A percentile compares a stretch with the other conserved stretches of the same genome.
Conservation (phyloP, 306 rosid species). For the Quercus rubra region DNA sequence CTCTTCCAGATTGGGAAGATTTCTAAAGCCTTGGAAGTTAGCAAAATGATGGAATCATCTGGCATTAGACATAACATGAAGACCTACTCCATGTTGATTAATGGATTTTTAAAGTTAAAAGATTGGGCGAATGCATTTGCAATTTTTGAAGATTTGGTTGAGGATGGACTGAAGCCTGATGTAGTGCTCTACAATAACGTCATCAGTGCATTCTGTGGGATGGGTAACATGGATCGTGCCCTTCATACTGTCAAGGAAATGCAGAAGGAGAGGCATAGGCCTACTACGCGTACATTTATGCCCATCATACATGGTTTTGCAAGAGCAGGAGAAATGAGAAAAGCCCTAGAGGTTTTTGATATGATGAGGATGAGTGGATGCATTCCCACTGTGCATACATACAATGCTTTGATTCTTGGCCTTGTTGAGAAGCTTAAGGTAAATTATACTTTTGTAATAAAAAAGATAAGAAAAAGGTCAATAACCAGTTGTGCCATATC, state of each 20-base stretch:
- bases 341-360: slow-evolving; percentile 81
- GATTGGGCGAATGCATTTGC: slow-evolving; percentile 98
- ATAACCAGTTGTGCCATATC: background rate
- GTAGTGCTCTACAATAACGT: slow-evolving; percentile 85
- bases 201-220: slow-evolving; percentile 83
- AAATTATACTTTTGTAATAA: slow-evolving; percentile 16
- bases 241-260: slow-evolving; percentile 72
- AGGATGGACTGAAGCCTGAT: slow-evolving; percentile 85
- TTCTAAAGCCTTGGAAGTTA: slow-evolving; percentile 78
- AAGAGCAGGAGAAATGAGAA: slow-evolving; percentile 74
- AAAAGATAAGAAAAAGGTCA: background rate
- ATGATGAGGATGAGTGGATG: slow-evolving; percentile 96
- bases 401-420: slow-evolving; percentile 90
- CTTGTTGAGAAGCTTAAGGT: slow-evolving; percentile 95
- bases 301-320: slow-evolving; percentile 95
- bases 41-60: slow-evolving; percentile 65
- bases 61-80: slow-evolving; percentile 91
- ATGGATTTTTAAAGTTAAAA: slow-evolving; percentile 82
- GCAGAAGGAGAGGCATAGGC: slow-evolving; percentile 77
- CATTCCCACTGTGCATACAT: slow-evolving; percentile 93
- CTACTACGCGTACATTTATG: slow-evolving; percentile 86
- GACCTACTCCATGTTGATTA: slow-evolving; percentile 94
- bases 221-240: slow-evolving; percentile 95
- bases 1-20: slow-evolving; percentile 81
- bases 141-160: slow-evolving; percentile 70